Base-by-base conservation (phyloP, 768 basidiomycete species). In the Candolleomyces eurysporus region DNA sequence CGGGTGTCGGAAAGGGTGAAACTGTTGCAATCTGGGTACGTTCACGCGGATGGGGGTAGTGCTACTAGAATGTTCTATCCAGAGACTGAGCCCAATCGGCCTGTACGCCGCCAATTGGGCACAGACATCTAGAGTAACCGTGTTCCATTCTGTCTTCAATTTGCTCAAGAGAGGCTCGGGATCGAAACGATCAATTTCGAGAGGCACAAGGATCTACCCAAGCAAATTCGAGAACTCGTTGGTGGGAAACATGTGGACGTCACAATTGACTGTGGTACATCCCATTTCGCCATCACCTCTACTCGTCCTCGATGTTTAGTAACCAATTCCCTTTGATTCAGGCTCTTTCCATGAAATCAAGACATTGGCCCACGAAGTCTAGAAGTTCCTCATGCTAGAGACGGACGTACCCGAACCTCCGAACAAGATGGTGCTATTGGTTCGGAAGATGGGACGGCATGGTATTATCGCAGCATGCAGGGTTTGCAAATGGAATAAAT, bases 341-440 rank as follows among this genome's bases (percentile, higher is more conserved):
- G 82, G 79, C 9, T 84, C 86, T 4, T 90, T 89, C 81, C 89
- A 90, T 68, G n/a, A n/a, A n/a, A n/a, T n/a, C n/a, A n/a, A n/a
- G n/a, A n/a, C n/a, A n/a, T n/a, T n/a, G 26, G 66, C 82, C 4
- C 89, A 90, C 74, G 89, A 87, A 67, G 78, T 85, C 36, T 84
- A 90, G 71, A 89, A 88, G 74, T 70, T 82, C 21, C 74, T 90
- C 51, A 86, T 88, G 84, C 80, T 90, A 31, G 90, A 93, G 73
- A 92, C 88, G 0, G 90, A 91, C 65, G 83, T 84, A n/a, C n/a
- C n/a, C n/a, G n/a, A 92, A 70, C 89, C 82, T 2, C n/a, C n/a
- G n/a, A n/a, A 79, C 57, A 79, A 82, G 65, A 82, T 81, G 78
- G 66, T 83, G 19, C 65, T 76, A 4, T 70, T 80, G 1, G 79